Conservation (phyloP, 805 yeast genomes). For the Candida caryicola region DNA sequence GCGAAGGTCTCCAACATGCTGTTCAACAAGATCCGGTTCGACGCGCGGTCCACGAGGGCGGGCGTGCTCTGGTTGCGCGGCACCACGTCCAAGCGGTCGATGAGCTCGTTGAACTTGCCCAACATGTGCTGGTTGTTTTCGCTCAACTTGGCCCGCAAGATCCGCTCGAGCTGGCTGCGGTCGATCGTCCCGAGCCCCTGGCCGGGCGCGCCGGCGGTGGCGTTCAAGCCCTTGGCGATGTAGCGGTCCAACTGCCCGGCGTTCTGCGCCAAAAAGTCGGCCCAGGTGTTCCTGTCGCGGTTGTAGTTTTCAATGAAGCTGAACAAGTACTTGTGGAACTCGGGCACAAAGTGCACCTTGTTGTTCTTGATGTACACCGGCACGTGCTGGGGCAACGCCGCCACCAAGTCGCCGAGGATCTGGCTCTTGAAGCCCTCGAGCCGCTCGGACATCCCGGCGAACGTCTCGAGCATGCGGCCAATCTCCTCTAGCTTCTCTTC, state of each 20-base stretch:
- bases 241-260: conserved; percentile 18
- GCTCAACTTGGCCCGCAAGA: conserved; percentile 19
- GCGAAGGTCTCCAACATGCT: conserved; percentile 30
- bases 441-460: conserved; percentile 16
- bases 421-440: conserved; percentile 15
- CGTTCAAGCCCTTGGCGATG: conserved; percentile 9
- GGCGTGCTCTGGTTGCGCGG: conserved; percentile 6
- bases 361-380: conserved; percentile 32
- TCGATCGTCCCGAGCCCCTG: conserved; percentile 7
- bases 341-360: conserved; percentile 38
- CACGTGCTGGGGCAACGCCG: conserved; percentile 26
- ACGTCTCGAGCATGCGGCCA: conserved; percentile 8
- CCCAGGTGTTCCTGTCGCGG: conserved; percentile 21
- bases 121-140: conserved; percentile 23
- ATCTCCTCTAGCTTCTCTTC: conserved; percentile 9
- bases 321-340: conserved; percentile 34
- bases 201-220: conserved; percentile 1
- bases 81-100: conserved; percentile 22
- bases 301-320: conserved; percentile 29
- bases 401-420: conserved; percentile 18
- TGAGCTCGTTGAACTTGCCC: conserved; percentile 21
- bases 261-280: conserved; percentile 20
- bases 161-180: conserved; percentile 21
- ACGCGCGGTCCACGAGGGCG: conserved; percentile 2
- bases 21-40: conserved; percentile 25